phyloP scores from a whole-genome alignment of 306 rosid genomes.

The Arachis hypogaea region DNA sequence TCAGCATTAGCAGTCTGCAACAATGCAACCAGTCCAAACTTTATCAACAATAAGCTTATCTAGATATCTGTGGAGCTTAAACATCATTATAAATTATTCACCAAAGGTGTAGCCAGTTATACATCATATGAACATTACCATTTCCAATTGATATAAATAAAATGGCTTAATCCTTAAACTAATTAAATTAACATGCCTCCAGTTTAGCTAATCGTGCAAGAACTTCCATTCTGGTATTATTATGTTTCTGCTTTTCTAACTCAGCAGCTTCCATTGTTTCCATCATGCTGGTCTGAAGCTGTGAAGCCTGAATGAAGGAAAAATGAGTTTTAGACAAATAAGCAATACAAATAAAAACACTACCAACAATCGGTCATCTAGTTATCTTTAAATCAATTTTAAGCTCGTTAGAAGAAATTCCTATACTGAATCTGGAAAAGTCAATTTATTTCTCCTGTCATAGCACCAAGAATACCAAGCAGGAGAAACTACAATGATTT shows the following conservation, averaged over 20 bases:
- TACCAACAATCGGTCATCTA: constrained; percentile 24
- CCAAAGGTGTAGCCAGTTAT: background rate
- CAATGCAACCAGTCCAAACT: constrained; percentile 61
- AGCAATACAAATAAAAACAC: constrained; percentile 4
- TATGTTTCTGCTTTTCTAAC: constrained; percentile 90
- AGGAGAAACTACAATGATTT: background rate
- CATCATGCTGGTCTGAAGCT: constrained; percentile 84
- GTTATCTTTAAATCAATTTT: background rate
- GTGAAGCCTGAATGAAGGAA: constrained; percentile 71
- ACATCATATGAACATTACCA: constrained; percentile 3
- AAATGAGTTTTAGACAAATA: constrained; percentile 23
- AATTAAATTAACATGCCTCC: constrained; percentile 60
- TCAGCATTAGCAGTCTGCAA: constrained; percentile 93
- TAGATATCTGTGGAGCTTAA: constrained; percentile 34
- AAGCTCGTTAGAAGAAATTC: constrained; percentile 24
- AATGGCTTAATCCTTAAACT: constrained; percentile 25
- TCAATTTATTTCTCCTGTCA: background rate
- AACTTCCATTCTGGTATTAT: constrained; percentile 90
- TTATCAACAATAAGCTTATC: constrained; percentile 42
- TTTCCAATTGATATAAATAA: constrained; percentile 14
- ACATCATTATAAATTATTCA: constrained; percentile 30
- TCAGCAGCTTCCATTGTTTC: constrained; percentile 98
- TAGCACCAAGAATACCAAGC: constrained; percentile 28
- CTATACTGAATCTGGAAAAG: constrained; percentile 1
- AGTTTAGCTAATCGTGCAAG: constrained; percentile 75